Base-by-base conservation (phyloP, 1,139 yeast species). In the Kodamaea suecica region DNA sequence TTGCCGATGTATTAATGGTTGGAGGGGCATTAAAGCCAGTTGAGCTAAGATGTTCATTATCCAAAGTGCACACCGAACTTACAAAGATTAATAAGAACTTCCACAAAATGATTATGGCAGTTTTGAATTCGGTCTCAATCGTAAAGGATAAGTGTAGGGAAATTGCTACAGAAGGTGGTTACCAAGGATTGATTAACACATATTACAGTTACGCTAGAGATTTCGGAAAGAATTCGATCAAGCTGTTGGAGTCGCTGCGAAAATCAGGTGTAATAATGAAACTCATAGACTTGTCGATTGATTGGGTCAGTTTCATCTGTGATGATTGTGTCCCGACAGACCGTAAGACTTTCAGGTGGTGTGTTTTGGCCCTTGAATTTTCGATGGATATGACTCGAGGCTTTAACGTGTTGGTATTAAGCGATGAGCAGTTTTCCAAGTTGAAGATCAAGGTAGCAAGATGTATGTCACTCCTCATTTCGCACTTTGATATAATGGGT, bases 401-500 rank as follows among this genome's bases (percentile, higher is more conserved):
- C 2, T 84, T 85, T 55, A 90, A 90, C 51, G 87, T 92, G 29
- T 66, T 90, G 39, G 87, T 90, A 0, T 67, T 92, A 32, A 78
- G 77, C 39, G 87, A 86, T 42, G 85, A 79, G 15, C 92, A 85
- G 51, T 92, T 90, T 53, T 68, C 75, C 38, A 65, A 71, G 33
- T 65, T 92, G 48, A 81, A 88, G 48, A 73, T 78, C 37, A 88
- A 87, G 53, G 96, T 92, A 29, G 95, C 97, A 0, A 85, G 95
- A 2, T 88, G 97, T 59, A 88, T 92, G 94, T 81, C 97, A 1
- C 66, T 92, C 36, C 70, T 92, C 43, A 90, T 92, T 44, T 86
- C 97, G 0, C 98, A 92, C 62, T 92, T 92, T 54, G 98, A 92
- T 62, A 88, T 92, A 38, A 92, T 92, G 96, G 98, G 98, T 35